Base-by-base conservation (phyloP, 2,329 filamentous ascomycete genomes). In the Calonectria pseudoreteaudii region DNA sequence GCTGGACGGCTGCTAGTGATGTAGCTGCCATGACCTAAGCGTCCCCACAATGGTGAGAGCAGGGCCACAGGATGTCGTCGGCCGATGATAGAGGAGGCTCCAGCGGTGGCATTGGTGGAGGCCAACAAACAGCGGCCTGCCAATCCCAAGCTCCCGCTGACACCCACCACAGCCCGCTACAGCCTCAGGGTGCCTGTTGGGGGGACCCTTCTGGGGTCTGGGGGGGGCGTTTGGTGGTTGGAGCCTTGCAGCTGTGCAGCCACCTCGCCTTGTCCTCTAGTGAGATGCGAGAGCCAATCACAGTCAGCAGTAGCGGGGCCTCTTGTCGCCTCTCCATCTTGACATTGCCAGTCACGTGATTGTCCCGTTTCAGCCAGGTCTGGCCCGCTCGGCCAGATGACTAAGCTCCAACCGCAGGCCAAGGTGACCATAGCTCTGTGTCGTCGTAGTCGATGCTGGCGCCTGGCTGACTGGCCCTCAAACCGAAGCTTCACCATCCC, bases 391-490 rank as follows among this genome's bases (percentile, higher is more conserved):
- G 7, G 23, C 14, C 13, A 5, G 64, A 75, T 80, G 79, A 80
- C 79, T 81, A 81, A 81, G 77, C 28, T 38, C 23, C 8, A n/a
- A n/a, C 44, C 28, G 62, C 67, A 60, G 71, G 71, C 72, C 72
- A 74, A 77, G 72, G 64, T 73, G 52, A 76, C 67, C 76, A 79
- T 77, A 80, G 78, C 79, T 78, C 69, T 74, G 74, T 78, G 79
- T 80, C 79, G 79, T 80, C 79, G 79, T 80, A 78, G 78, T 80
- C 80, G 72, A 60, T 60, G 56, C 75, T 80, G 79, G 75, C 79
- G 79, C 79, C 79, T 80, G 71, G 73, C 56, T 41, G 73, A 67
- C 73, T 67, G 74, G 78, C 74, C 79, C 79, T 80, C 78, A 76
- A 76, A 74, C 73, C 31, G 64, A 79, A 76, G 78, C 79, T 80